Conservation (phyloP, 257 asterid genomes). For the Leptodermis oblonga region DNA sequence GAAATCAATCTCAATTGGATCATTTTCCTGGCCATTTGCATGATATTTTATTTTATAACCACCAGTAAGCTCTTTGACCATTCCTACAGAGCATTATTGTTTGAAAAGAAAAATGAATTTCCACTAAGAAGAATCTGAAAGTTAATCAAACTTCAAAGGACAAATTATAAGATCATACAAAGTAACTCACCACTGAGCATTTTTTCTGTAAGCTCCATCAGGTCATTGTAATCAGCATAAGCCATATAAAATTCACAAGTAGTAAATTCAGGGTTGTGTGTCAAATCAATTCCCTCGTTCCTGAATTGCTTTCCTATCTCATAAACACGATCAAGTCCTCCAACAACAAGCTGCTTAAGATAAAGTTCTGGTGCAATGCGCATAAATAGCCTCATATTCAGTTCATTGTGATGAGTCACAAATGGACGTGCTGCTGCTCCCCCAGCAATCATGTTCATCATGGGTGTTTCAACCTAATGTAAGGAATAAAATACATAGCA, state of each 20-base stretch:
- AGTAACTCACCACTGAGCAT: constrained; percentile 51
- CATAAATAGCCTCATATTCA: constrained; percentile 75
- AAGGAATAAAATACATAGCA: not conserved
- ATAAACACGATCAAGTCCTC: constrained; percentile 86
- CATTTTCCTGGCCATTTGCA: constrained; percentile 67
- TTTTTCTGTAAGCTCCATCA: constrained; percentile 75
- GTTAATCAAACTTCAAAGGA: not conserved
- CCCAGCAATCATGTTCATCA: constrained; percentile 90
- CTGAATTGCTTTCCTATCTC: constrained; percentile 92
- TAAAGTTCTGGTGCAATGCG: constrained; percentile 82
- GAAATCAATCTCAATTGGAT: constrained; percentile 84
- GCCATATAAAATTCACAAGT: constrained; percentile 96
- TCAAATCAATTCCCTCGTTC: constrained; percentile 86
- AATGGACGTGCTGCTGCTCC: constrained; percentile 93
- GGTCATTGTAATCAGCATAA: constrained; percentile 75
- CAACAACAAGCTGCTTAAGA: constrained; percentile 84
- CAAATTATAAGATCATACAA: not conserved
- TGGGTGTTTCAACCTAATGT: constrained; percentile 77
- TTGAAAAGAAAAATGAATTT: not conserved
- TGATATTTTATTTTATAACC: constrained; percentile 73
- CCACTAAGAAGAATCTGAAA: not conserved
- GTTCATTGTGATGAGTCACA: constrained; percentile 80
- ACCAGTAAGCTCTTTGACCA: constrained; percentile 90
- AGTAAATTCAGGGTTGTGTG: constrained; percentile 90
- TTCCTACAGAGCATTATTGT: constrained; percentile 37